Evolutionary conservation across 306 rosid species (phyloP).

Genomic region (Vigna radiata): DNA sequence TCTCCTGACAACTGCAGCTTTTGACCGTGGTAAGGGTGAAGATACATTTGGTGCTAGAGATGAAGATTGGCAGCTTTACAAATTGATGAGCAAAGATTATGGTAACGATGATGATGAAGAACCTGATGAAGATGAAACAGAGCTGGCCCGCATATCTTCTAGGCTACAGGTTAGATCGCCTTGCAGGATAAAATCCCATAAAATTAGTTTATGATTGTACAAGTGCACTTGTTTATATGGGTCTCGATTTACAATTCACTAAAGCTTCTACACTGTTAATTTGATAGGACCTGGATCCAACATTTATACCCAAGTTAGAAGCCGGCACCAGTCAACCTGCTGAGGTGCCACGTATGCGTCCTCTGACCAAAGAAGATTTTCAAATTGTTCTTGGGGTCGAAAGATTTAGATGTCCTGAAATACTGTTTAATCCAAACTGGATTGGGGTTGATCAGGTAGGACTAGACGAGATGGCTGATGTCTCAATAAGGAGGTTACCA

Average conservation of each 20-base stretch:
- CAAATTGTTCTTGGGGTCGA: constrained; percentile 72
- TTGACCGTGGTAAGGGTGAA: constrained; percentile 88
- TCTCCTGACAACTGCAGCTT: constrained; percentile 88
- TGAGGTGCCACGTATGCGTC: constrained; percentile 61
- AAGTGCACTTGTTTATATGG: neutral
- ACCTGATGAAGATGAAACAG: constrained; percentile 71
- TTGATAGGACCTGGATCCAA: constrained; percentile 72
- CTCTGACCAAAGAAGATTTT: constrained; percentile 75
- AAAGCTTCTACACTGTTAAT: constrained; percentile 5
- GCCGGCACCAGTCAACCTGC: constrained; percentile 50
- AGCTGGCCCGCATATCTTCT: constrained; percentile 64
- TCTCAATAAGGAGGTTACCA: constrained; percentile 72
- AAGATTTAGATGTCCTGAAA: constrained; percentile 84
- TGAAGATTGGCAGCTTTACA: constrained; percentile 88
- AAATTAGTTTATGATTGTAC: neutral
- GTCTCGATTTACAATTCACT: neutral
- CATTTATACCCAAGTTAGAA: constrained; percentile 72
- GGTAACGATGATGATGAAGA: constrained; percentile 62
- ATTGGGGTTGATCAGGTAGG: constrained; percentile 79
- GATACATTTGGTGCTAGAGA: constrained; percentile 63
- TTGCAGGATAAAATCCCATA: neutral
- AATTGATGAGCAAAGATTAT: constrained; percentile 58
- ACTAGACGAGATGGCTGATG: constrained; percentile 80
- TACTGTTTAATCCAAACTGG: constrained; percentile 78
- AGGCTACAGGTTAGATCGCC: constrained; percentile 69